A percentile compares a stretch with the other conserved stretches of the same genome.
Conservation (phyloP, 306 rosid species). For the Dalbergia cochinchinensis region DNA sequence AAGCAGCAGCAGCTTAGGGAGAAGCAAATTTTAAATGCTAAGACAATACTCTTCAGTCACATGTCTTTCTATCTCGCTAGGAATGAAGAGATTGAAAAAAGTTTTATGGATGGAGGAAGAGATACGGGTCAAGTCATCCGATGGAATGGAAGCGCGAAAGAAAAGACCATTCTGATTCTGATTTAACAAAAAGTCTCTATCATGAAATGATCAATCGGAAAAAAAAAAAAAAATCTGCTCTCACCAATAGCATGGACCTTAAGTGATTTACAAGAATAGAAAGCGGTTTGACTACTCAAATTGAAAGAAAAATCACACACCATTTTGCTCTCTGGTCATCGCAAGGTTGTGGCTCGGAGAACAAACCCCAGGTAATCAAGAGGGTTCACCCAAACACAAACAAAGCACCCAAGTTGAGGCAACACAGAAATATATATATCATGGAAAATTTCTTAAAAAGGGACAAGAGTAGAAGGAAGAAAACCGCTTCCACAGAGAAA, state of each 20-base stretch:
- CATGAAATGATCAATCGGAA: slow-evolving; percentile 39
- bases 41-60: neutral
- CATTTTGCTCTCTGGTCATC: slow-evolving; percentile 43
- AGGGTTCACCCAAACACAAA: slow-evolving; percentile 27
- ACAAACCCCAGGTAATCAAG: slow-evolving; percentile 31
- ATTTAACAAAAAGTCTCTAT: slow-evolving; percentile 39
- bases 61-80: neutral
- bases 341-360: slow-evolving; percentile 12
- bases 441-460: slow-evolving; percentile 5
- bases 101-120: neutral
- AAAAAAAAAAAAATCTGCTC: slow-evolving; percentile 3
- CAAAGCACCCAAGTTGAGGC: slow-evolving; percentile 9
- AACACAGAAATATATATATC: neutral
- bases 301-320: neutral
- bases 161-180: slow-evolving; percentile 34
- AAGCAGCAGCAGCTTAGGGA: slow-evolving; percentile 13
- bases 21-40: neutral
- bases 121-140: slow-evolving; percentile 29
- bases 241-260: neutral
- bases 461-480: slow-evolving; percentile 5
- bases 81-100: slow-evolving; percentile 46
- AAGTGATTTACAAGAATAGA: neutral
- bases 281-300: neutral
- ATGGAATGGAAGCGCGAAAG: neutral
- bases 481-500: neutral